Evolutionary conservation across 768 basidiomycete species (phyloP).

Genomic region (Aureoboletus auriporus): DNA sequence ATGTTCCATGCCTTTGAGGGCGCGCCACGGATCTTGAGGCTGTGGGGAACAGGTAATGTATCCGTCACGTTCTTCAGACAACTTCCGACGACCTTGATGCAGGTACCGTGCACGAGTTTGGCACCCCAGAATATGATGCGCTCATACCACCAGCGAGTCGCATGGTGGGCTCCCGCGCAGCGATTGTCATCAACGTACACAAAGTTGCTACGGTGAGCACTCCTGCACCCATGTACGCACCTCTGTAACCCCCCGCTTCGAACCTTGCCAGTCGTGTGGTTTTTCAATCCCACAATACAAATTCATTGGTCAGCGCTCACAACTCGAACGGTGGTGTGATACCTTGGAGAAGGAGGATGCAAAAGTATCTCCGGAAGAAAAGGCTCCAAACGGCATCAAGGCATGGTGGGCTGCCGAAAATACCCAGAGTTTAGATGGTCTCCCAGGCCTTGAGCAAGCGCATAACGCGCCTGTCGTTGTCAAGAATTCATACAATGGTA

Average conservation of each 20-base stretch:
- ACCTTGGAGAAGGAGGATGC: constrained; percentile 43
- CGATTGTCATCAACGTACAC: constrained; percentile 57
- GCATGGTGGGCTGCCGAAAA: constrained; percentile 55
- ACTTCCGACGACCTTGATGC: background rate
- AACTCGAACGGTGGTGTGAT: constrained; percentile 43
- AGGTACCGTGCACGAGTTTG: constrained; percentile 63
- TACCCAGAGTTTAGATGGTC: constrained; percentile 49
- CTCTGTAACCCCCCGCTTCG: background rate
- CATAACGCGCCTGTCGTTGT: constrained; percentile 12
- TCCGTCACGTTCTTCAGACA: background rate
- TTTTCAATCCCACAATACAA: constrained; percentile 59
- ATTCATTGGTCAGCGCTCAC: constrained; percentile 52
- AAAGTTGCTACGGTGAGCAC: constrained; percentile 48
- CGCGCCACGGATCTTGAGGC: constrained; percentile 51
- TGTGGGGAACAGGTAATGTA: constrained; percentile 51
- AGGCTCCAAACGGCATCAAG: constrained; percentile 43
- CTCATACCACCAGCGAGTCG: constrained; percentile 45
- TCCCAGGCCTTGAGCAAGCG: constrained; percentile 43
- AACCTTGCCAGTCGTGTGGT: constrained; percentile 57
- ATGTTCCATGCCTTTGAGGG: constrained; percentile 62
- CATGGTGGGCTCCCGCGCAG: constrained; percentile 54
- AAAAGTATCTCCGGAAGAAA: constrained; percentile 10
- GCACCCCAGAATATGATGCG: constrained; percentile 54
- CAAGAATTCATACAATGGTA: constrained; percentile 20
- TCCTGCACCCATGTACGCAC: background rate